Evolutionary conservation across 495 filamentous ascomycete genomes (phyloP), one percentile per base, ranked within the genome.

Genomic region (Penicillium manginii): DNA sequence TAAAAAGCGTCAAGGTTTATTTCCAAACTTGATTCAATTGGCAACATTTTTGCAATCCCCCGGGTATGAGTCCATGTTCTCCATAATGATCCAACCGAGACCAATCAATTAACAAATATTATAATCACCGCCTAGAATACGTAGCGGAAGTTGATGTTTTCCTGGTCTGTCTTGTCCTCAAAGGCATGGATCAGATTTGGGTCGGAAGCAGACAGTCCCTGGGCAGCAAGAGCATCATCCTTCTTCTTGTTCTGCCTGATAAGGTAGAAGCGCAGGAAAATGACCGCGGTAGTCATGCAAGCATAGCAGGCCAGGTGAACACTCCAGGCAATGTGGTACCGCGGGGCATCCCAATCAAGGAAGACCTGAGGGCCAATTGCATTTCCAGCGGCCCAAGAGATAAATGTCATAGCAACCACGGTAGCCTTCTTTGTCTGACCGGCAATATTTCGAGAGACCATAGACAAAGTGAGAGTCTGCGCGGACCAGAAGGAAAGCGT

Each of bases 401-500:
- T 66, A 45, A 80, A 78, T 0, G 73, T 77, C 10, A 71, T 66
- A 14, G 80, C 80, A 4, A 80, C 76, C 2, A 81, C 76, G 3
- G 74, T 73, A 0, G 80, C 73, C 60, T 89, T 89, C 69, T 90
- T 90, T 8, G 87, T 88, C 61, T 86, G 87, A 14, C 86, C 86
- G 11, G 84, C 85, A n/a, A 90, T 81, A 50, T 90, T 89, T 17
- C 81, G 81, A 1, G 78, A 80, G 50, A 88, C 84, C 64, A 87
- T 78, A 2, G 81, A 81, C 11, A 88, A 70, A 1, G 84, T 62
- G 2, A 83, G 79, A 2, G 84, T 86, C 64, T 69, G 86, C 2
- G 83, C 82, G 11, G 82, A 85, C 59, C 85, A 80, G 61, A 75
- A 76, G 0, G 83, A 81, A 48, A 85, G 75, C 0, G 82, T 84